These are phyloP conservation scores for Polyplosphaeria fusca DNA, from an alignment of 495 filamentous ascomycete species.

Conservation along the genomic window DNA sequence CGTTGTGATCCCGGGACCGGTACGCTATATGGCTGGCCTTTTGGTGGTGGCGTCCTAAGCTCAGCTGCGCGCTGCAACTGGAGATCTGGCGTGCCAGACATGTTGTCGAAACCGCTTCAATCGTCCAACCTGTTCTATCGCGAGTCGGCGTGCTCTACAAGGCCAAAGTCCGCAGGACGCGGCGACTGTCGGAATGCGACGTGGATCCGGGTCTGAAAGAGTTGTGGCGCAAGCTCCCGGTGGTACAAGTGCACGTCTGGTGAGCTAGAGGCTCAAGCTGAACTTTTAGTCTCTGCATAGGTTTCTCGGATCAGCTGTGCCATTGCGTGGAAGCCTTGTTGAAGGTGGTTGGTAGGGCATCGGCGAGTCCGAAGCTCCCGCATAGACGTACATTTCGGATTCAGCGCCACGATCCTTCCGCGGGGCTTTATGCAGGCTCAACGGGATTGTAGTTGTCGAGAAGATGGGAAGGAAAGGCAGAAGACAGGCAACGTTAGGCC, in stretches of 20 bases:
- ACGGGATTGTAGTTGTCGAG: too few relatives aligned
- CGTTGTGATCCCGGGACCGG: conserved; percentile 69
- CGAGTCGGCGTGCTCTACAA: too few relatives aligned
- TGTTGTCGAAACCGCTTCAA: background rate
- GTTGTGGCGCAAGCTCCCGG: background rate
- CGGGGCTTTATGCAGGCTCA: too few relatives aligned
- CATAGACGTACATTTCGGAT: background rate
- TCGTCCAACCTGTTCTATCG: background rate
- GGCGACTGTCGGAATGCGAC: background rate
- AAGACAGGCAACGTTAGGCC: background rate
- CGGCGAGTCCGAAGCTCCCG: background rate
- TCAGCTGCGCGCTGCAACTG: conserved; percentile 42
- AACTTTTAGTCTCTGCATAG: too few relatives aligned
- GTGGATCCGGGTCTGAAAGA: background rate
- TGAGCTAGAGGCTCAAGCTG: too few relatives aligned
- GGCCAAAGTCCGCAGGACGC: background rate
- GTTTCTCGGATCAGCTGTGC: too few relatives aligned
- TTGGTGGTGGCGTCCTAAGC: conserved; percentile 49
- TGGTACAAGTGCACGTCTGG: too few relatives aligned
- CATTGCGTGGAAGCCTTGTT: too few relatives aligned
- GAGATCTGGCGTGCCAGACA: conserved; percentile 20
- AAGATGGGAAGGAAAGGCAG: background rate
- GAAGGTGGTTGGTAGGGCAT: too few relatives aligned
- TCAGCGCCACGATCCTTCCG: background rate
- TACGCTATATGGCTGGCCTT: conserved; percentile 60